These are phyloP conservation scores for Salisapilia sapeloensis DNA, from an alignment of 352 stramenopile species.

Conservation along the genomic window DNA sequence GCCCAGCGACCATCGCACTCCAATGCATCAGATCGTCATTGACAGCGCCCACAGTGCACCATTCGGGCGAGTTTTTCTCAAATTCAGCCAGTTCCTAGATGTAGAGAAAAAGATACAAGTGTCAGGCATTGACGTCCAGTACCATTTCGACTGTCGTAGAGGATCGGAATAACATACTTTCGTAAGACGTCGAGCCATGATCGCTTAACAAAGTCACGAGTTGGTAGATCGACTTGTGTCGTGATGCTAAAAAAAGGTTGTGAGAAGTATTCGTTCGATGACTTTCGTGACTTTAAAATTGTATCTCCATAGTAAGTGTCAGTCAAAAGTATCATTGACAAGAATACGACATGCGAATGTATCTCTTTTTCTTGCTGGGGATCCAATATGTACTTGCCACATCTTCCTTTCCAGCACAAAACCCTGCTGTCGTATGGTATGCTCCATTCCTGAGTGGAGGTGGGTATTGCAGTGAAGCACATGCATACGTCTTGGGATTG, in stretches of 20 bases:
- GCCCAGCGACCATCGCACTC: conserved; percentile 80
- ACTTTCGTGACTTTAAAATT: no score
- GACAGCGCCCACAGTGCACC: conserved; percentile 74
- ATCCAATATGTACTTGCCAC: conserved; percentile 5
- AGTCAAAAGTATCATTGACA: no score
- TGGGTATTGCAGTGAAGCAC: conserved; percentile 86
- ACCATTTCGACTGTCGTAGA: conserved; percentile 6
- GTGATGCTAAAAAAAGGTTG: no score
- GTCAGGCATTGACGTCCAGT: conserved; percentile 11
- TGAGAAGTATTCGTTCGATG: no score
- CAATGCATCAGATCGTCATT: conserved; percentile 83
- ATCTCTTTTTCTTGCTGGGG: conserved; percentile 1
- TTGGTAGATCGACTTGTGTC: no score
- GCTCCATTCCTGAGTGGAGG: conserved; percentile 84
- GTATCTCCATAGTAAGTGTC: no score
- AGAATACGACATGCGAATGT: conserved; percentile 12
- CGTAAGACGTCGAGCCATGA: no score
- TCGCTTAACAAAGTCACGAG: no score
- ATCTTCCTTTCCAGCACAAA: no score
- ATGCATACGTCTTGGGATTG: conserved; percentile 68
- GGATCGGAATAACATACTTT: conserved; percentile 11
- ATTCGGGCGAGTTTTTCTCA: conserved; percentile 80
- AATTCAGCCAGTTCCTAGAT: conserved; percentile 73
- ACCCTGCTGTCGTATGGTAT: conserved; percentile 73
- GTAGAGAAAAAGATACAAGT: not conserved